These are phyloP conservation scores for Fusarium mangiferae DNA, from an alignment of 2,329 filamentous ascomycete species.

Conservation along the genomic window DNA sequence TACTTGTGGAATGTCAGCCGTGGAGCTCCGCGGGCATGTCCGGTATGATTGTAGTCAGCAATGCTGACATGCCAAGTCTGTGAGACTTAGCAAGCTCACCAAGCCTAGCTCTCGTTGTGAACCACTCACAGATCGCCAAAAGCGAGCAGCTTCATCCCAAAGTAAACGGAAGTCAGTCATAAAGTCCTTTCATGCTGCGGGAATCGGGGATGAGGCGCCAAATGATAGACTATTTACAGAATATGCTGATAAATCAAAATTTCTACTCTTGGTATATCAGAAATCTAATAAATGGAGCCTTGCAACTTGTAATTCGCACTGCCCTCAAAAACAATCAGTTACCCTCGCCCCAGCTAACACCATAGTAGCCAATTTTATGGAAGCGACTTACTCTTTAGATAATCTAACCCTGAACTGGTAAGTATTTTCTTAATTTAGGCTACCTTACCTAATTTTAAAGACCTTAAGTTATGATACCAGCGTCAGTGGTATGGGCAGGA, in stretches of 20 bases:
- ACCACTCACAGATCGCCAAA: not conserved
- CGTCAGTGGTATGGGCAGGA: too few relatives aligned
- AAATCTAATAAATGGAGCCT: rapidly evolving
- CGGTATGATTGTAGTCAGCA: not conserved
- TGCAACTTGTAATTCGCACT: not conserved
- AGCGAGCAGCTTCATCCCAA: rapidly evolving
- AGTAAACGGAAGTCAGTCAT: rapidly evolving
- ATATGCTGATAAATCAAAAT: not conserved
- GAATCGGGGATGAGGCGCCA: not conserved
- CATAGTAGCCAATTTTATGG: too few relatives aligned
- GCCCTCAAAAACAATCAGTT: not conserved
- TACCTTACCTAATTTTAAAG: too few relatives aligned
- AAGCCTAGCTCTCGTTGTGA: rapidly evolving
- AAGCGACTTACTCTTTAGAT: too few relatives aligned
- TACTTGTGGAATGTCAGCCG: rapidly evolving
- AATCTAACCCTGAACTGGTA: too few relatives aligned
- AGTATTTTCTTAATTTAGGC: too few relatives aligned
- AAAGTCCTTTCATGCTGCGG: not conserved
- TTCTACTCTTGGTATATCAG: too few relatives aligned
- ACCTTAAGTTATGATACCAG: too few relatives aligned
- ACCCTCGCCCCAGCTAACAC: too few relatives aligned
- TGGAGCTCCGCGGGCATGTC: constrained; percentile 4
- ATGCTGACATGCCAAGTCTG: constrained; percentile 2
- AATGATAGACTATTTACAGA: not conserved
- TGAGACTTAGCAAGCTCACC: too few relatives aligned